A percentile compares a stretch with the other conserved stretches of the same genome.
These are phyloP conservation scores for Xanthoconium stramineum DNA, from an alignment of 768 basidiomycete species.

Conservation along the genomic window DNA sequence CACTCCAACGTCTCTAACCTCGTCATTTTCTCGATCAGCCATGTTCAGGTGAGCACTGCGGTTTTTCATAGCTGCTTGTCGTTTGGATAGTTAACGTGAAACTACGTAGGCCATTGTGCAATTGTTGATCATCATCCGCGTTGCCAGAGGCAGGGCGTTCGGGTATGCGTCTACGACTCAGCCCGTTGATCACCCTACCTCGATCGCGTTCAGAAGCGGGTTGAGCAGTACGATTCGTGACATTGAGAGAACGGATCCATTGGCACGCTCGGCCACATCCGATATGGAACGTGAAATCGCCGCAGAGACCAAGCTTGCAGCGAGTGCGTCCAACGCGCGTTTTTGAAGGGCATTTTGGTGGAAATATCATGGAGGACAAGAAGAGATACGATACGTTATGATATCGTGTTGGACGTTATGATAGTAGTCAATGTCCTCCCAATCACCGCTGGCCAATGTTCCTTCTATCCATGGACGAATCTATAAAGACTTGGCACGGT, in stretches of 20 bases:
- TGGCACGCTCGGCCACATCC: not conserved
- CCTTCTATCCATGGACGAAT: too few relatives aligned
- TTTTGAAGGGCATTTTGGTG: too few relatives aligned
- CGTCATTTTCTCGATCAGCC: constrained; percentile 32
- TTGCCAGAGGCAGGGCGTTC: constrained; percentile 30
- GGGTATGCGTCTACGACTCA: not conserved
- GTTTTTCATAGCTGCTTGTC: not conserved
- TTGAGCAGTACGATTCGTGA: not conserved
- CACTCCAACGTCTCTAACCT: constrained; percentile 29
- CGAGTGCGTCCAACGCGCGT: too few relatives aligned
- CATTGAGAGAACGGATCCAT: not conserved
- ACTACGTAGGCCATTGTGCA: constrained; percentile 32
- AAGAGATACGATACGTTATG: too few relatives aligned
- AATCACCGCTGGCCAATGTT: too few relatives aligned
- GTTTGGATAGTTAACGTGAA: not conserved
- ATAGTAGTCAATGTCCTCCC: too few relatives aligned
- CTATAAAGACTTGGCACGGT: too few relatives aligned
- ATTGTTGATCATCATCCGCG: constrained; percentile 35
- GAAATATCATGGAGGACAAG: too few relatives aligned
- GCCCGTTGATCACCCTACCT: not conserved
- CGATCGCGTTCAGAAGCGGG: constrained; percentile 6
- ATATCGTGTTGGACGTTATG: too few relatives aligned
- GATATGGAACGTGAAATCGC: not conserved
- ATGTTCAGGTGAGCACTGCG: constrained; percentile 27
- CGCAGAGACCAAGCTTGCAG: too few relatives aligned